Percentiles rank a stretch among this genome's conserved stretches.
Evolutionary conservation across 2,329 filamentous ascomycete genomes (phyloP).

Genomic region (Tolypocladium ophioglossoides): DNA sequence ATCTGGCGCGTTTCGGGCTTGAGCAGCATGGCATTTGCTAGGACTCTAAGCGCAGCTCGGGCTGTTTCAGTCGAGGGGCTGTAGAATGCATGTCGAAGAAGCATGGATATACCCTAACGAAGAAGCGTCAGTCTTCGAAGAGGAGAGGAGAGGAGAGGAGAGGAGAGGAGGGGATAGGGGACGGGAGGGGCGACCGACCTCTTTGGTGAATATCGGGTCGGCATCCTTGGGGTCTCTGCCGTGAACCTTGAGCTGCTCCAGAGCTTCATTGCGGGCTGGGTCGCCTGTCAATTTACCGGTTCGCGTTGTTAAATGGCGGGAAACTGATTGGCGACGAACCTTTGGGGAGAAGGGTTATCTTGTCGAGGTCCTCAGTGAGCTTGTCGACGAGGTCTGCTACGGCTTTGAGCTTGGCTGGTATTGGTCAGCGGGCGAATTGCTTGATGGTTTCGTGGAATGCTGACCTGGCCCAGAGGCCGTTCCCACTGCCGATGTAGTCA

Average conservation of each 20-base stretch:
- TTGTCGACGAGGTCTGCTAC: slow-evolving; percentile 54
- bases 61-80: slow-evolving; percentile 51
- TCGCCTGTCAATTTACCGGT: slow-evolving; percentile 4
- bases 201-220: slow-evolving; percentile 73
- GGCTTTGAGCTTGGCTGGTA: slow-evolving; percentile 48
- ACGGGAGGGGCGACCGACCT: slow-evolving; percentile 36
- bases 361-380: slow-evolving; percentile 51
- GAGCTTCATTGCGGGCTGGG: slow-evolving; percentile 49
- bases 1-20: slow-evolving; percentile 31
- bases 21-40: slow-evolving; percentile 65
- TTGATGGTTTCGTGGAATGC: slow-evolving; percentile 7
- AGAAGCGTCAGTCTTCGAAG: neutral
- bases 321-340: slow-evolving; percentile 32
- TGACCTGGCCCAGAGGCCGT: slow-evolving; percentile 31
- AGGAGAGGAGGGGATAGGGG: too few relatives aligned
- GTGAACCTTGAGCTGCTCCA: slow-evolving; percentile 58
- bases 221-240: slow-evolving; percentile 61
- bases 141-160: neutral
- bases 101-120: slow-evolving; percentile 58
- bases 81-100: slow-evolving; percentile 65
- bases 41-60: slow-evolving; percentile 66
- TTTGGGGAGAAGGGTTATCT: slow-evolving; percentile 45
- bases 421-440: neutral
- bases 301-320: slow-evolving; percentile 1
- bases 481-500: slow-evolving; percentile 14